A percentile compares a stretch with the other conserved stretches of the same genome.
Evolutionary conservation across 202 grass and related monocot species (phyloP).

Genomic region (Bolboschoenoplectus hybrid): DNA sequence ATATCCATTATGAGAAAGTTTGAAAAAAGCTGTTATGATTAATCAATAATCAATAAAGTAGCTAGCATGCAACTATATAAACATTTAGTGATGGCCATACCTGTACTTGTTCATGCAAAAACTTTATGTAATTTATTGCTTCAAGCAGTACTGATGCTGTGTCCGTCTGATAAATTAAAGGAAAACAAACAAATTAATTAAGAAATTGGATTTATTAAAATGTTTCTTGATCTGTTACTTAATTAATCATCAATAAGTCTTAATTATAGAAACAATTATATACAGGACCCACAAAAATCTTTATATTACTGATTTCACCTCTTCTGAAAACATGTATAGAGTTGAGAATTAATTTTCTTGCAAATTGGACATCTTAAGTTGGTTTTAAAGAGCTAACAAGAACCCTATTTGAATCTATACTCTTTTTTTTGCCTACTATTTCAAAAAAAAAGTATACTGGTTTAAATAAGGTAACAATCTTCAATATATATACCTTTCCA

Average conservation of each 20-base stretch:
- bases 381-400: not conserved
- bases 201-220: slow-evolving; percentile 22
- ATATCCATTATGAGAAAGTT: slow-evolving; percentile 24
- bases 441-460: not conserved
- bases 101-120: slow-evolving; percentile 95
- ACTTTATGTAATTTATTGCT: slow-evolving; percentile 90
- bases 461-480: not conserved
- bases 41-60: slow-evolving; percentile 17
- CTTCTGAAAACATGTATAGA: not conserved
- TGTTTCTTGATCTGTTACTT: not conserved
- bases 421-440: not conserved
- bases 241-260: not conserved
- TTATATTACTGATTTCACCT: not conserved
- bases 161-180: slow-evolving; percentile 59
- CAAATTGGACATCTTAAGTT: not conserved
- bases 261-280: slow-evolving; percentile 6
- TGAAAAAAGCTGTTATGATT: slow-evolving; percentile 29
- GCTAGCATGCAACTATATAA: slow-evolving; percentile 4
- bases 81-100: slow-evolving; percentile 46
- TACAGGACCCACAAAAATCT: not conserved
- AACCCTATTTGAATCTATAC: not conserved
- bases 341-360: not conserved
- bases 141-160: slow-evolving; percentile 90
- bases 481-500: slow-evolving; percentile 68
- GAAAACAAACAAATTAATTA: not conserved